Evolutionary conservation across 805 yeast species (phyloP).

Genomic region (Saccharomycopsis fodiens): DNA sequence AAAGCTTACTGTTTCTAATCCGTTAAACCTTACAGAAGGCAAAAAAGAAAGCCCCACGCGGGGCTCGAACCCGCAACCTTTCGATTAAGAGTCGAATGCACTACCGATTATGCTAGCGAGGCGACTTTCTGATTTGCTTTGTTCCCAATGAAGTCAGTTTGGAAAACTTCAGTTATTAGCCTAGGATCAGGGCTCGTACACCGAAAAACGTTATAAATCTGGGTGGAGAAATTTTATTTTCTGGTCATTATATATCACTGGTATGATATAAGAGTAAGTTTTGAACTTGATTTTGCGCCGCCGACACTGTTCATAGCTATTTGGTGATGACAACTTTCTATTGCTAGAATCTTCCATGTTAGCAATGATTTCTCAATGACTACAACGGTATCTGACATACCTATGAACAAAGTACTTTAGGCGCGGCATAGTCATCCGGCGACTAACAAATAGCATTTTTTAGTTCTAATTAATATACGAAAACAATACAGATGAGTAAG

Average conservation of each 20-base stretch:
- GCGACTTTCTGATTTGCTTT: slow-evolving; percentile 24
- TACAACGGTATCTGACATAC: slow-evolving; percentile 90
- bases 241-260: neutral
- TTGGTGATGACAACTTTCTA: slow-evolving; percentile 28
- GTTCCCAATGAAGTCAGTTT: too few relatives aligned
- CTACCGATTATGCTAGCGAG: slow-evolving; percentile 51
- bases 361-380: slow-evolving; percentile 77
- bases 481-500: slow-evolving; percentile 10
- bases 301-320: slow-evolving; percentile 5
- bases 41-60: slow-evolving; percentile 37
- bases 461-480: neutral
- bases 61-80: slow-evolving; percentile 51
- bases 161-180: too few relatives aligned
- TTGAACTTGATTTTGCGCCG: too few relatives aligned
- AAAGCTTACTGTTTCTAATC: too few relatives aligned
- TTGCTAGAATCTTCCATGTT: slow-evolving; percentile 50
- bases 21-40: too few relatives aligned
- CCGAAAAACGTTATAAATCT: too few relatives aligned
- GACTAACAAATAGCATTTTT: too few relatives aligned
- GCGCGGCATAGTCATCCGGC: too few relatives aligned
- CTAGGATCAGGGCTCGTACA: too few relatives aligned
- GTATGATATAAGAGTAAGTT: neutral
- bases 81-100: slow-evolving; percentile 53
- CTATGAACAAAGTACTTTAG: too few relatives aligned
- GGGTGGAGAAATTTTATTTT: neutral